Conservation (phyloP, 139 green algal species). For the Tetraselmis chui region DNA sequence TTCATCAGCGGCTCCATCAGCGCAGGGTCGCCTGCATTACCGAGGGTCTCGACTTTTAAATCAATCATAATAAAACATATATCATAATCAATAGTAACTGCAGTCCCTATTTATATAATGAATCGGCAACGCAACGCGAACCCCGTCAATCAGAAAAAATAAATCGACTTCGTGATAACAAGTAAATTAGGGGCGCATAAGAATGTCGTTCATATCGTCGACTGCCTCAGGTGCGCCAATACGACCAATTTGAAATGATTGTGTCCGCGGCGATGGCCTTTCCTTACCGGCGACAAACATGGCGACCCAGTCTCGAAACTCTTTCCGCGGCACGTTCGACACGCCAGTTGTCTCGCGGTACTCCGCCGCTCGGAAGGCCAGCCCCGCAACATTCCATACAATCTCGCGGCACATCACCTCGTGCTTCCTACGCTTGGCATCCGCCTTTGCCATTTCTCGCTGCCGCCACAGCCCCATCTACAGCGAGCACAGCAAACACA, state of each 20-base stretch:
- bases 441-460: slow-evolving; percentile 29
- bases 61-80: no score
- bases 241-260: neutral
- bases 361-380: slow-evolving; percentile 45
- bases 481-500: no score
- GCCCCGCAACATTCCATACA: slow-evolving; percentile 47
- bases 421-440: slow-evolving; percentile 31
- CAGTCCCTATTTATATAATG: no score
- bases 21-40: slow-evolving; percentile 28
- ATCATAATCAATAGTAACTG: no score
- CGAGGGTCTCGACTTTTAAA: no score
- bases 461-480: slow-evolving; percentile 41
- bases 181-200: no score
- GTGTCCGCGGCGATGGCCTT: neutral
- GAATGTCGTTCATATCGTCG: no score
- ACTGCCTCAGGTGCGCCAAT: no score
- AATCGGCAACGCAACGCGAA: no score
- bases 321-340: slow-evolving; percentile 34
- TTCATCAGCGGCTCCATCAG: slow-evolving; percentile 27
- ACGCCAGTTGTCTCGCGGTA: slow-evolving; percentile 42
- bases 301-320: slow-evolving; percentile 51
- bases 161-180: no score
- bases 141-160: no score
- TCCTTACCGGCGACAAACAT: slow-evolving; percentile 43
- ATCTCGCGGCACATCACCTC: slow-evolving; percentile 23